Percentiles rank a stretch among this genome's conserved stretches.
phyloP scores from a whole-genome alignment of 352 stramenopile genomes.

The Blastocystis sp. region DNA sequence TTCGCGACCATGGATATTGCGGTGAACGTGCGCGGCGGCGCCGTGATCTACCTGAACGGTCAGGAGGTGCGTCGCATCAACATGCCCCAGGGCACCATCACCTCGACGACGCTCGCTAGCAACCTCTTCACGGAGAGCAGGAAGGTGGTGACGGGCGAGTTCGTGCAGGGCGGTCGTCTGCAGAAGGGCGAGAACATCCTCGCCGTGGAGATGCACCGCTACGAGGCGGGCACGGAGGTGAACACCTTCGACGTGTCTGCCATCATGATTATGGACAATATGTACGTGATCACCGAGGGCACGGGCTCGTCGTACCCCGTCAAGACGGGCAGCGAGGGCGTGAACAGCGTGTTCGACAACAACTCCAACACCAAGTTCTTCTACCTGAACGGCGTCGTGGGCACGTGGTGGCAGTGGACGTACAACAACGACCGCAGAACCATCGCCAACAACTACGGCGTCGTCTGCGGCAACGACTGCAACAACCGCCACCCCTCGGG shows the following conservation, averaged over 20 bases:
- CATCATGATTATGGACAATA: slow-evolving; percentile 36
- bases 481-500: neutral
- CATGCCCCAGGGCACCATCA: neutral
- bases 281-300: slow-evolving; percentile 40
- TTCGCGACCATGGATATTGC: slow-evolving; percentile 16
- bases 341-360: slow-evolving; percentile 67
- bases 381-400: neutral
- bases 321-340: neutral
- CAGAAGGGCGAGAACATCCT: slow-evolving; percentile 61
- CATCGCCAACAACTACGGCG: neutral
- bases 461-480: neutral
- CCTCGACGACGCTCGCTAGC: neutral
- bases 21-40: slow-evolving; percentile 42
- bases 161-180: neutral
- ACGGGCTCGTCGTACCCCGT: neutral
- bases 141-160: slow-evolving; percentile 14
- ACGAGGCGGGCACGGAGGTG: neutral
- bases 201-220: slow-evolving; percentile 57
- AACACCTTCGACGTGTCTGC: slow-evolving; percentile 35
- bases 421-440: neutral
- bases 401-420: neutral
- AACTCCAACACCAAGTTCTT: slow-evolving; percentile 40
- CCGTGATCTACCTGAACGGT: slow-evolving; percentile 64
- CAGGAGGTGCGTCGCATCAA: slow-evolving; percentile 52
- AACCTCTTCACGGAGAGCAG: neutral